Conservation (phyloP, 139 green algal species). For the Klebsormidium nitens region DNA sequence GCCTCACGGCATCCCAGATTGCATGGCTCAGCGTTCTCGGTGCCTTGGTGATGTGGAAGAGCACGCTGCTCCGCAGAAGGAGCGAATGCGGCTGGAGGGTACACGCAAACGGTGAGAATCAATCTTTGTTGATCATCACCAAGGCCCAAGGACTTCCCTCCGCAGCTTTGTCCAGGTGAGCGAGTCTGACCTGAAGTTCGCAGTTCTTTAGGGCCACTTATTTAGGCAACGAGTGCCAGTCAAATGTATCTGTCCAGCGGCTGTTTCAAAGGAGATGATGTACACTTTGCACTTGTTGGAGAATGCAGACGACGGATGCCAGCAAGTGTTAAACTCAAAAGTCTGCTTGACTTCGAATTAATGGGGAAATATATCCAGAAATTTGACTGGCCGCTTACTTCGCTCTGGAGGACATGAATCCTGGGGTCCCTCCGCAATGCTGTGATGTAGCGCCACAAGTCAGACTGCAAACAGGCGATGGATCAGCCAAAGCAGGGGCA, state of each 20-base stretch:
- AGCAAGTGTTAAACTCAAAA: background rate
- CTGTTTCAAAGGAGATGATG: background rate
- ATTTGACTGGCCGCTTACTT: too few species aligned
- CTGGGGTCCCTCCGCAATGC: background rate
- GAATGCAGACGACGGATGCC: background rate
- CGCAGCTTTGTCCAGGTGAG: too few species aligned
- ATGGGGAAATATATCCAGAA: too few species aligned
- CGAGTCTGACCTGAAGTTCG: too few species aligned
- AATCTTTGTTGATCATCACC: too few species aligned
- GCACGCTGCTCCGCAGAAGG: too few species aligned
- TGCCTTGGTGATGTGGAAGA: too few species aligned
- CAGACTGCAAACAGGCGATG: slow-evolving; percentile 1
- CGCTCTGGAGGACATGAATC: slow-evolving; percentile 9
- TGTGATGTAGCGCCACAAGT: slow-evolving; percentile 11
- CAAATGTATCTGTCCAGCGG: background rate
- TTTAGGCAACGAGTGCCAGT: background rate
- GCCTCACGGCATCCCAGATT: too few species aligned
- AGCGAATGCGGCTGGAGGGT: too few species aligned
- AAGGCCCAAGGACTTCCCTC: too few species aligned
- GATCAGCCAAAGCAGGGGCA: background rate
- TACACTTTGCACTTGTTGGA: background rate
- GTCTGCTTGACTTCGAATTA: background rate
- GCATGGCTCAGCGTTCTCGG: too few species aligned
- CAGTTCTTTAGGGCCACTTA: background rate
- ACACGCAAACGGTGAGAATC: too few species aligned